Evolutionary conservation across 805 yeast species (phyloP).

Genomic region (Saturnispora gosingensis): DNA sequence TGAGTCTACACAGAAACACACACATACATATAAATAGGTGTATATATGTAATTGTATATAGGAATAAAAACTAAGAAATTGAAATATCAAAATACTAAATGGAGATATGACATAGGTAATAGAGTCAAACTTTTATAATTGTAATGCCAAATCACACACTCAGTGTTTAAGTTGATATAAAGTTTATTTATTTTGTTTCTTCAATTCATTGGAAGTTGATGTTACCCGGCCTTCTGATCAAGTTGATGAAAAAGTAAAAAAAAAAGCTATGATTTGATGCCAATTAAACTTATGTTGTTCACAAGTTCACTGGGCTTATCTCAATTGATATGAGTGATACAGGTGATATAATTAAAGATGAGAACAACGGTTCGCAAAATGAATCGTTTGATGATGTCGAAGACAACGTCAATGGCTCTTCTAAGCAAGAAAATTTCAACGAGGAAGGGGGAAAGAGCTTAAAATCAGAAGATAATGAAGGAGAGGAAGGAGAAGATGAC

Average conservation of each 20-base stretch:
- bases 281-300: not conserved
- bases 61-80: not conserved
- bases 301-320: not conserved
- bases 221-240: not conserved
- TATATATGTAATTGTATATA: not conserved
- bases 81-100: not conserved
- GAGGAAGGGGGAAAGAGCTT: not conserved
- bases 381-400: not conserved
- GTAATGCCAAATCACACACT: not conserved
- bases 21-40: not conserved
- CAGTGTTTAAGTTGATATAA: no score
- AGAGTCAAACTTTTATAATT: no score
- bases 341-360: not conserved
- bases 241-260: not conserved
- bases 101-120: no score
- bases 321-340: not conserved
- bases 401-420: not conserved
- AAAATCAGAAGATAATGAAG: not conserved
- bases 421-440: not conserved
- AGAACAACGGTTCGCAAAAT: not conserved
- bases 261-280: not conserved
- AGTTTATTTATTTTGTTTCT: not conserved
- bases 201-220: no score
- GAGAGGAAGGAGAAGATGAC: conserved; percentile 14
- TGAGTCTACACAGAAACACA: not conserved